Conservation (phyloP, 2,329 filamentous ascomycete genomes). For the Chaetomiaceae sp. region DNA sequence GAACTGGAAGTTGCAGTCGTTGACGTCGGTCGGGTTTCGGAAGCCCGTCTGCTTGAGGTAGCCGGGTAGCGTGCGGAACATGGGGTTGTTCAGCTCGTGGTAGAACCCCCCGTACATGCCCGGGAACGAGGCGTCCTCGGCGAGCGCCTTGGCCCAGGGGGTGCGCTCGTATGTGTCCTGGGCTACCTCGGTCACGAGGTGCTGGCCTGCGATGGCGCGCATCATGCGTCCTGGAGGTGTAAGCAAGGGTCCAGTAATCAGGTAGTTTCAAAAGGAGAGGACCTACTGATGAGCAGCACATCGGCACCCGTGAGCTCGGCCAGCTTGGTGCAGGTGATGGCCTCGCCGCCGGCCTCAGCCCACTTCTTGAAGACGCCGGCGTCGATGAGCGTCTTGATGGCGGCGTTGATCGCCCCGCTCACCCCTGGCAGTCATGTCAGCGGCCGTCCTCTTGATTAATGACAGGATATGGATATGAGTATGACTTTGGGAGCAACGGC, state of each 20-base stretch:
- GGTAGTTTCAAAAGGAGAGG: neutral
- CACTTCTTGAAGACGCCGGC: slow-evolving; percentile 36
- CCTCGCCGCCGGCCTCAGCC: slow-evolving; percentile 29
- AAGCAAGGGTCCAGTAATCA: too few species aligned
- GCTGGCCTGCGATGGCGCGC: slow-evolving; percentile 34
- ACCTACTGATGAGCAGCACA: slow-evolving; percentile 29
- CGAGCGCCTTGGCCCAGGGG: slow-evolving; percentile 24
- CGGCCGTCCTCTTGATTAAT: too few species aligned
- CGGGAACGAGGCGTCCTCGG: slow-evolving; percentile 22
- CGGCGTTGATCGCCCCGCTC: slow-evolving; percentile 29
- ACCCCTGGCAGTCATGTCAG: too few species aligned
- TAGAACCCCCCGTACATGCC: slow-evolving; percentile 34
- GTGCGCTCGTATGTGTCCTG: slow-evolving; percentile 35
- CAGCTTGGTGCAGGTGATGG: slow-evolving; percentile 32
- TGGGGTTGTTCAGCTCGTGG: slow-evolving; percentile 30
- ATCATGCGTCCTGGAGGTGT: slow-evolving; percentile 31
- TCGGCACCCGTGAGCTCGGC: slow-evolving; percentile 34
- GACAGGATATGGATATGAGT: too few species aligned
- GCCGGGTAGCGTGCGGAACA: slow-evolving; percentile 32
- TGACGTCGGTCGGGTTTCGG: slow-evolving; percentile 33
- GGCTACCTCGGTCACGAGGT: slow-evolving; percentile 33
- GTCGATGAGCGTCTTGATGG: slow-evolving; percentile 37
- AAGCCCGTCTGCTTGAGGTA: slow-evolving; percentile 33
- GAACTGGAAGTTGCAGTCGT: slow-evolving; percentile 34
- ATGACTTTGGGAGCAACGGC: too few species aligned